Conservation (phyloP, 768 basidiomycete species). For the Suillus placidus region DNA sequence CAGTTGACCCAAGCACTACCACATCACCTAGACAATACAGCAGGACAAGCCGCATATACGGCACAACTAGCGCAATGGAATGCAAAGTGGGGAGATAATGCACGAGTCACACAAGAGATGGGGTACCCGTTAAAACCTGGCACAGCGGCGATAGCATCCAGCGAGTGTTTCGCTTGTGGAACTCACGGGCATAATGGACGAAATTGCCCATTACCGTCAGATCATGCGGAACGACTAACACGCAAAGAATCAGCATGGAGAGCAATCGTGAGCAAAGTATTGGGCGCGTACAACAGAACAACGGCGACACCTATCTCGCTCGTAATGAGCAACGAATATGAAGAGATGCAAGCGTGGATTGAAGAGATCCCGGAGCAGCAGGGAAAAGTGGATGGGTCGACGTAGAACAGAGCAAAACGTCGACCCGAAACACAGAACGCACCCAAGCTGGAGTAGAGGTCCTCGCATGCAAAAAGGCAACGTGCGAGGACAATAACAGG, state of each 20-base stretch:
- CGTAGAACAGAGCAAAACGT: background rate
- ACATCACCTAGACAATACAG: background rate
- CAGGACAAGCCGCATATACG: background rate
- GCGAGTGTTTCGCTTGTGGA: too few species aligned
- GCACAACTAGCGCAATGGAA: too few species aligned
- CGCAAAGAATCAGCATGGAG: background rate
- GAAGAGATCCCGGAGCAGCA: background rate
- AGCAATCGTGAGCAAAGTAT: background rate
- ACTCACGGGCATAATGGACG: background rate
- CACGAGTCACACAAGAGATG: too few species aligned
- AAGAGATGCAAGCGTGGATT: background rate
- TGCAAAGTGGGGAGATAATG: too few species aligned
- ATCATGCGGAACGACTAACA: background rate
- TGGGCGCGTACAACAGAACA: background rate
- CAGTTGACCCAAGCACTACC: fast-evolving
- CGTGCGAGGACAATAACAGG: background rate
- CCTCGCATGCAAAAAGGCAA: background rate
- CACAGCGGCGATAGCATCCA: too few species aligned
- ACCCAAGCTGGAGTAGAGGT: background rate
- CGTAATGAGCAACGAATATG: background rate
- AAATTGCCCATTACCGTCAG: background rate
- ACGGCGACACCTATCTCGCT: background rate
- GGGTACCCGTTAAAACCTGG: too few species aligned
- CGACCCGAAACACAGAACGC: background rate
- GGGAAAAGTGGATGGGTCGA: background rate